phyloP scores from a whole-genome alignment of 495 filamentous ascomycete species.

The Trichoderma erinaceum region DNA sequence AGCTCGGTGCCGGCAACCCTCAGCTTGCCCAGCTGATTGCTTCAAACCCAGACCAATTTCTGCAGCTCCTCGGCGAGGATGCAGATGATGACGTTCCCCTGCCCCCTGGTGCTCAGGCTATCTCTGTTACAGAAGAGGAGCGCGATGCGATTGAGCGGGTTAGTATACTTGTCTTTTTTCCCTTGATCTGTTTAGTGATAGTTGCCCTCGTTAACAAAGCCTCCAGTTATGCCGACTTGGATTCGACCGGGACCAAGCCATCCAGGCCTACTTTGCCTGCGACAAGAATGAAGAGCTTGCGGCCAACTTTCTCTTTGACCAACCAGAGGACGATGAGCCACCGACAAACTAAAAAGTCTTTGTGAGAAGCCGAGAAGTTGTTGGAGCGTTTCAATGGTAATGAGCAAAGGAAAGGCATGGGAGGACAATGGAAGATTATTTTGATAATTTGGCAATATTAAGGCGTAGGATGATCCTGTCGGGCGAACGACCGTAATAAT shows the following conservation, averaged over 20 bases:
- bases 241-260: conserved; percentile 86
- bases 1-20: conserved; percentile 92
- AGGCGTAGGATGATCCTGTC: background rate
- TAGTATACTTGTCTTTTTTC: conserved; percentile 33
- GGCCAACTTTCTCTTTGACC: conserved; percentile 96
- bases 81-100: conserved; percentile 65
- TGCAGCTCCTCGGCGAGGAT: conserved; percentile 80
- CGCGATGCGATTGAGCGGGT: conserved; percentile 93
- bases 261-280: conserved; percentile 98
- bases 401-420: background rate
- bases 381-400: background rate
- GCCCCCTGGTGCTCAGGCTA: conserved; percentile 82
- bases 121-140: conserved; percentile 91
- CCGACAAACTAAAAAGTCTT: conserved; percentile 16
- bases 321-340: conserved; percentile 77
- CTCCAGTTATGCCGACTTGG: conserved; percentile 78
- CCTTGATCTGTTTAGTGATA: background rate
- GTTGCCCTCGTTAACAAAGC: conserved; percentile 27
- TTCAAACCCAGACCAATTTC: conserved; percentile 84
- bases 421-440: background rate
- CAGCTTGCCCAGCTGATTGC: conserved; percentile 87
- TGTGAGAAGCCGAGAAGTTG: background rate
- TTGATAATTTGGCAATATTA: background rate
- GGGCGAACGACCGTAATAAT: background rate
- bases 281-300: conserved; percentile 99